phyloP scores from a whole-genome alignment of 1,139 yeast species.

The Saccharomyces pastorianus region DNA sequence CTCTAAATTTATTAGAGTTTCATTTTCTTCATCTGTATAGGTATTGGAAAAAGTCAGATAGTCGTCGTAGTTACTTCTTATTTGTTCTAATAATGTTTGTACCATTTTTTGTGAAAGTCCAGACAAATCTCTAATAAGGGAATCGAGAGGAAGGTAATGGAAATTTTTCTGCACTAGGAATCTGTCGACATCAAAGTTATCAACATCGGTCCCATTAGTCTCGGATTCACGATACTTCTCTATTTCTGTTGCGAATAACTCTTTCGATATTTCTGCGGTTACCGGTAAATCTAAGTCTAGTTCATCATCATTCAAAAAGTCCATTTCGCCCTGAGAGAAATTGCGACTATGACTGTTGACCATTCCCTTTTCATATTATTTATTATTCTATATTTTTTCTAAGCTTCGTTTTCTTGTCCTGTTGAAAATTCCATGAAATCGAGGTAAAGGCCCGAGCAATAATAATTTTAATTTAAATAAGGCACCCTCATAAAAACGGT shows the following conservation, averaged over 20 bases:
- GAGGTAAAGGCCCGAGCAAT: background rate
- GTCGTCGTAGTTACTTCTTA: slow-evolving; percentile 22
- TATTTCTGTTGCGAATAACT: slow-evolving; percentile 20
- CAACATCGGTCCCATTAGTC: slow-evolving; percentile 5
- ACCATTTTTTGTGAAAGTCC: slow-evolving; percentile 21
- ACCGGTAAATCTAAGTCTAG: slow-evolving; percentile 22
- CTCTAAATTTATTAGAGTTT: slow-evolving; percentile 19
- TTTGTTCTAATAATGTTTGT: slow-evolving; percentile 20
- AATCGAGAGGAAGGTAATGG: slow-evolving; percentile 26
- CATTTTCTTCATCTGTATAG: slow-evolving; percentile 18
- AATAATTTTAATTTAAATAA: background rate
- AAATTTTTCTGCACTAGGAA: slow-evolving; percentile 27
- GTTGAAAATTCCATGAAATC: background rate
- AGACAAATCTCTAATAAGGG: slow-evolving; percentile 21
- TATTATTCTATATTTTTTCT: background rate
- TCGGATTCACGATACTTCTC: slow-evolving; percentile 8
- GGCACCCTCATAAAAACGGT: background rate
- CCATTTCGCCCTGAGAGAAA: slow-evolving; percentile 11
- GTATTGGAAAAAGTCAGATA: slow-evolving; percentile 23
- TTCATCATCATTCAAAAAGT: slow-evolving; percentile 18
- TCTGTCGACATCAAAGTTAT: slow-evolving; percentile 22
- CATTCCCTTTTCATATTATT: background rate
- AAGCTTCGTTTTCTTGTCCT: background rate
- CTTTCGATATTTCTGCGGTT: slow-evolving; percentile 23
- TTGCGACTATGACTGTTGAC: background rate